A percentile compares a stretch with the other conserved stretches of the same genome.
Evolutionary conservation across 805 yeast genomes (phyloP).

Genomic region (Torulaspora indica): DNA sequence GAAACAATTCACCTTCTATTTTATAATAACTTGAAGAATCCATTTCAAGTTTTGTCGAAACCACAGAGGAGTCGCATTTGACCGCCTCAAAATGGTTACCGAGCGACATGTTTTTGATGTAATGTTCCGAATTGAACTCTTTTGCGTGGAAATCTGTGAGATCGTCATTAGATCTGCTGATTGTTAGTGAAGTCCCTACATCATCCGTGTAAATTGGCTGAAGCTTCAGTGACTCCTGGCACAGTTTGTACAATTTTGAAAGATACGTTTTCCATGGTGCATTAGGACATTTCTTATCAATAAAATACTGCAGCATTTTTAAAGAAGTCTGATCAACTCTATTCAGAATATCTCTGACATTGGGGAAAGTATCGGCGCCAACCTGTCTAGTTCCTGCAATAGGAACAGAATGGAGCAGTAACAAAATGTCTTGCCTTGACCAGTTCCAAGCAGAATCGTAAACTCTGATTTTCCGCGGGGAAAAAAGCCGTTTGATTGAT

Average conservation of each 20-base stretch:
- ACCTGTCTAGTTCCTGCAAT: too few relatives aligned
- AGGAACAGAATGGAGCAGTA: conserved; percentile 1
- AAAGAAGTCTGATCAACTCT: conserved; percentile 17
- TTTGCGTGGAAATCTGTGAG: neutral
- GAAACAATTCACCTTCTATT: conserved; percentile 17
- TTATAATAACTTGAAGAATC: conserved; percentile 20
- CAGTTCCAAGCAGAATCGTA: conserved; percentile 94
- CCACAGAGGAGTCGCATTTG: conserved; percentile 7
- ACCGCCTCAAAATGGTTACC: conserved; percentile 5
- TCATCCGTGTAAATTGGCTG: conserved; percentile 3
- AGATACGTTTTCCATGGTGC: conserved; percentile 5
- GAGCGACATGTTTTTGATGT: conserved; percentile 14
- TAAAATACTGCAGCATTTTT: conserved; percentile 79
- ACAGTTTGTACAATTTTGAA: conserved; percentile 1
- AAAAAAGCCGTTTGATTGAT: conserved; percentile 66
- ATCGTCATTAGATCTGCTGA: neutral
- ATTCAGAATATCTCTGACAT: conserved; percentile 5
- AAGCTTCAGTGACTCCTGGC: conserved; percentile 1
- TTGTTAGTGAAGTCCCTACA: neutral
- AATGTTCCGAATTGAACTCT: conserved; percentile 4
- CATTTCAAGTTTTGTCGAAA: conserved; percentile 13
- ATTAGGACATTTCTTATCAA: conserved; percentile 22
- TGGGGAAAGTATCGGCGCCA: neutral
- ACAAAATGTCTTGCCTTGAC: conserved; percentile 84
- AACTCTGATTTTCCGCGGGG: conserved; percentile 71